Conservation (phyloP, 805 yeast species). For the Deakozyma indianensis region DNA sequence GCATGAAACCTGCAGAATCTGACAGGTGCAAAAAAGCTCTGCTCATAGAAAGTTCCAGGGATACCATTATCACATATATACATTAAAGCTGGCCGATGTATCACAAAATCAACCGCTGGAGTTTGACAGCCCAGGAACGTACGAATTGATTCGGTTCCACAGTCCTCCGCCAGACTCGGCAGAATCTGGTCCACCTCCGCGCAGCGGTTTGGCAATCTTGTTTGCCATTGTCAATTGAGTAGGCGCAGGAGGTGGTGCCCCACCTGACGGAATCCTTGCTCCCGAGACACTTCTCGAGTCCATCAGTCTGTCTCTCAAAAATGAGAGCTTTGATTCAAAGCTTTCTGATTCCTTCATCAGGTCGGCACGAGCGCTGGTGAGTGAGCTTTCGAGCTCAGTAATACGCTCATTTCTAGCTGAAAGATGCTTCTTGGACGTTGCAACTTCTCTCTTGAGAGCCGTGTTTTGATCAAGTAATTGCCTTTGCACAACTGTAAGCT, state of each 20-base stretch:
- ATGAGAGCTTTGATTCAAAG: constrained; percentile 25
- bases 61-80: no score
- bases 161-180: background rate
- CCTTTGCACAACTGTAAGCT: constrained; percentile 40
- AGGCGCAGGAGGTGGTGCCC: background rate
- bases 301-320: constrained; percentile 8
- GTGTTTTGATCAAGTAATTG: constrained; percentile 52
- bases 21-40: no score
- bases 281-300: constrained; percentile 4
- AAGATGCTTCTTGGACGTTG: constrained; percentile 39
- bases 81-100: no score
- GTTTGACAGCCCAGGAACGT: background rate
- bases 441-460: constrained; percentile 40
- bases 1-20: no score
- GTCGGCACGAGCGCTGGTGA: background rate
- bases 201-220: constrained; percentile 42
- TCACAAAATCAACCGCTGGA: no score
- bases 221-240: constrained; percentile 1
- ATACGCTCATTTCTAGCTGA: constrained; percentile 47
- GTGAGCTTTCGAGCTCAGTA: constrained; percentile 30
- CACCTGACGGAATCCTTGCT: background rate
- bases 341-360: constrained; percentile 33
- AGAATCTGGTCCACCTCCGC: constrained; percentile 31
- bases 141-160: background rate
- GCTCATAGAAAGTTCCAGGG: no score